Evolutionary conservation across 768 basidiomycete species (phyloP).

Genomic region (Mycena capillaripes): DNA sequence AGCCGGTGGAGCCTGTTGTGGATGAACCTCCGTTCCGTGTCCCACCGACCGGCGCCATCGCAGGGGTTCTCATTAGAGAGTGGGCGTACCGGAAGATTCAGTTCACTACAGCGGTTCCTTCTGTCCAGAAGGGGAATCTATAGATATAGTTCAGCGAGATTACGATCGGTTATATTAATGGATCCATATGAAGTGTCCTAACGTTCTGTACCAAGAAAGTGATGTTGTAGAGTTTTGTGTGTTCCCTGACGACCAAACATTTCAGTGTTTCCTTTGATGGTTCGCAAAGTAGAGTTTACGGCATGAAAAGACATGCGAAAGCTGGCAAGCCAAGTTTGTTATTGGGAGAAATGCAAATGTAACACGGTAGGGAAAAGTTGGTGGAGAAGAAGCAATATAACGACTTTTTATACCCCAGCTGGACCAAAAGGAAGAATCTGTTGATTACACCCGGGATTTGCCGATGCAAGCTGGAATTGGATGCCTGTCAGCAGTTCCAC

Average conservation of each 20-base stretch:
- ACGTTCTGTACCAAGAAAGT: too few species aligned
- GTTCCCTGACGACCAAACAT: too few species aligned
- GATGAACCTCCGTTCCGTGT: conserved; percentile 74
- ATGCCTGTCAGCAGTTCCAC: conserved; percentile 29
- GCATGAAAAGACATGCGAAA: too few species aligned
- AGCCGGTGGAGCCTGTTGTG: conserved; percentile 1
- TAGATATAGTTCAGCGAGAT: conserved; percentile 14
- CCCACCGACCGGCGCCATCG: conserved; percentile 85
- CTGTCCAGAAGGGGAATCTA: conserved; percentile 38
- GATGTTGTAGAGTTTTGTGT: too few species aligned
- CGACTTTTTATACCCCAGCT: conserved; percentile 6
- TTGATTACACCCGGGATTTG: conserved; percentile 27
- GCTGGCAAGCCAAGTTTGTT: too few species aligned
- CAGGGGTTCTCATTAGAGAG: conserved; percentile 86
- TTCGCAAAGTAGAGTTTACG: too few species aligned
- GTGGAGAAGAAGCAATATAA: too few species aligned
- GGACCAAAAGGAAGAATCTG: conserved; percentile 33
- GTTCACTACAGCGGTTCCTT: conserved; percentile 44
- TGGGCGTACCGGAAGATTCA: conserved; percentile 78
- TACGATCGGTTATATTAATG: too few species aligned
- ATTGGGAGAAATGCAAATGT: too few species aligned
- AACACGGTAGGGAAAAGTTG: too few species aligned
- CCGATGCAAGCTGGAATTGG: conserved; percentile 12
- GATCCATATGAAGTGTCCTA: too few species aligned
- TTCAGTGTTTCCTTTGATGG: too few species aligned